A percentile compares a stretch with the other conserved stretches of the same genome.
These are phyloP conservation scores for Phytophthora tubulina DNA, from an alignment of 352 stramenopile species.

Conservation along the genomic window DNA sequence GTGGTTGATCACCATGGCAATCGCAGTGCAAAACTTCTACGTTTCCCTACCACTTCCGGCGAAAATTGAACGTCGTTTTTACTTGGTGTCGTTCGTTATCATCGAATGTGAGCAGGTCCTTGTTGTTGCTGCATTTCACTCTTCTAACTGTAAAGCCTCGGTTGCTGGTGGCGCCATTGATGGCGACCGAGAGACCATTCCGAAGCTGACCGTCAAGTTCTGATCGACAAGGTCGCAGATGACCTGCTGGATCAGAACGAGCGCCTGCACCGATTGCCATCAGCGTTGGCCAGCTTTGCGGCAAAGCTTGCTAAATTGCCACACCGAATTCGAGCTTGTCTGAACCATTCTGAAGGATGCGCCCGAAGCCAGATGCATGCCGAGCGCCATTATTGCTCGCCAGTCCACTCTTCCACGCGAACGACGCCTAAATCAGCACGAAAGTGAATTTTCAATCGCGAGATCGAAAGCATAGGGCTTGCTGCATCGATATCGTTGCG, in stretches of 20 bases:
- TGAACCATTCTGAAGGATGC: background rate
- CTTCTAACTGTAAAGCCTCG: too few relatives aligned
- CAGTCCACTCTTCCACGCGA: background rate
- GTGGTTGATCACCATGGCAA: background rate
- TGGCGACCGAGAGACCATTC: background rate
- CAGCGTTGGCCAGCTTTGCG: background rate
- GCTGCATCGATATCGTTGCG: background rate
- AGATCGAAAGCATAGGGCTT: background rate
- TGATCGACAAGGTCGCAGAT: background rate
- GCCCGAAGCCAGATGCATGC: background rate
- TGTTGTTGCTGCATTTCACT: background rate
- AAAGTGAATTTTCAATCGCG: slow-evolving; percentile 27
- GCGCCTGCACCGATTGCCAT: background rate
- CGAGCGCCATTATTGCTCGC: too few relatives aligned
- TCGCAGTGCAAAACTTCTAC: background rate
- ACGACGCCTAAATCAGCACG: background rate
- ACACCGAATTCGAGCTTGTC: background rate
- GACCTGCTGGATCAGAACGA: background rate
- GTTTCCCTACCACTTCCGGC: background rate
- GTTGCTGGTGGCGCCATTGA: too few relatives aligned
- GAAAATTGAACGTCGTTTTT: slow-evolving; percentile 13
- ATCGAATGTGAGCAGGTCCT: slow-evolving; percentile 2
- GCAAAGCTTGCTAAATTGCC: background rate
- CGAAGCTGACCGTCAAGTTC: background rate
- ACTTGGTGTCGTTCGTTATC: background rate